Evolutionary conservation across 2,329 filamentous ascomycete species (phyloP), one percentile per base, ranked within the genome.

Genomic region (Pyricularia sp.): DNA sequence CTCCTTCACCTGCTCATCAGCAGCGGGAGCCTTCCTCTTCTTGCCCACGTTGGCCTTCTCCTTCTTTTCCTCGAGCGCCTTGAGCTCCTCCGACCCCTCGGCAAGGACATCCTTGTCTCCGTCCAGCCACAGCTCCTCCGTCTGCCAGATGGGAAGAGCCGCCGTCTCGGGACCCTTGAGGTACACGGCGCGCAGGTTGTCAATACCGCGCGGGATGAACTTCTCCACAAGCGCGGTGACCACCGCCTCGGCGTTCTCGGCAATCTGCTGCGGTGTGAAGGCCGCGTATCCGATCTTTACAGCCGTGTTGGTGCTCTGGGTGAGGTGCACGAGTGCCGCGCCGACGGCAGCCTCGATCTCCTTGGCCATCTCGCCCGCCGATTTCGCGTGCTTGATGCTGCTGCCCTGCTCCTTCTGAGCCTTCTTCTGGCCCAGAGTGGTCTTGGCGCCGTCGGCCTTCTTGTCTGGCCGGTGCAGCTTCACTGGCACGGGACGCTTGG

Each of bases 131-230:
- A 99, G 81, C 81, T 97, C 92, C 70, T 92, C 88, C 4, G 93
- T 90, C 73, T 96, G 79, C 90, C 92, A 99, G 73, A 99, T 87
- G n/a, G 94, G 94, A 72, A 99, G 82, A 9, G 93, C 89, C 67
- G 88, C 88, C 4, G 93, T 96, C 72, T 90, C 87, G 31, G 91
- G 88, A 3, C 91, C 91, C 82, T 97, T 99, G 80, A 99, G 82
- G 76, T 96, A 92, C 67, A 99, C 79, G 68, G 85, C 85, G 75
- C 88, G 88, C 68, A 97, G 83, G 74, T 93, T 94, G 72, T 85
- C 85, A 92, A 93, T 97, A 72, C 92, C 88, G 74, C 93, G 88
- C 22, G 92, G 86, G 60, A 97, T 86, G 73, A 88, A 90, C 75
- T 89, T 92, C 67, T 90, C 87, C 7, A 92, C 85, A 71, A 97